phyloP scores from a whole-genome alignment of 768 basidiomycete species.

The Pseudohyphozyma bogoriensis region DNA sequence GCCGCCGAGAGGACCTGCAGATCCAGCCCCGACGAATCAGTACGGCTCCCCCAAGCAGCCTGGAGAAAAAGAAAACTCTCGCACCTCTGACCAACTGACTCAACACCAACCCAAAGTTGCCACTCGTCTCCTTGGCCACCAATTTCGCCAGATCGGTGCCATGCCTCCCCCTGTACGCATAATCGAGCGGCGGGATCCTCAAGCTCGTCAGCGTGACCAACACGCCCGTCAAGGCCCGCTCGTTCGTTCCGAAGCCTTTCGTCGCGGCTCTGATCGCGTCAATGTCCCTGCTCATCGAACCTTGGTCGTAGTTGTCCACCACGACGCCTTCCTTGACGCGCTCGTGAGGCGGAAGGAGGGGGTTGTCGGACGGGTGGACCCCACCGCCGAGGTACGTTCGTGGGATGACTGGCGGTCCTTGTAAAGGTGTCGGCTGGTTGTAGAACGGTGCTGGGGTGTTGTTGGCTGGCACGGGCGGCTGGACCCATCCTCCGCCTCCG shows the following conservation, averaged over 20 bases:
- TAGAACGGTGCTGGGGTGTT: too few relatives aligned
- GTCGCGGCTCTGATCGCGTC: conserved; percentile 30
- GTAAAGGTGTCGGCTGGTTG: too few relatives aligned
- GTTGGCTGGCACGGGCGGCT: too few relatives aligned
- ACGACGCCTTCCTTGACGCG: neutral
- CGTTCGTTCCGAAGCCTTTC: conserved; percentile 1
- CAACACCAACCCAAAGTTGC: conserved; percentile 5
- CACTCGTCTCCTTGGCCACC: conserved; percentile 15
- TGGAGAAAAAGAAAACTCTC: neutral
- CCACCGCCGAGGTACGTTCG: neutral
- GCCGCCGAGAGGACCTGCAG: conserved; percentile 35
- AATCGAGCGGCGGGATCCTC: neutral
- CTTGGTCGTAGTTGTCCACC: neutral
- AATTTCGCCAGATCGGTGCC: conserved; percentile 35
- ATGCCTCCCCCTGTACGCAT: conserved; percentile 34
- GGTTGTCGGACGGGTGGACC: conserved; percentile 1
- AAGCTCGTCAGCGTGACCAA: neutral
- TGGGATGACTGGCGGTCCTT: too few relatives aligned
- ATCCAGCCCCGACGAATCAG: too few relatives aligned
- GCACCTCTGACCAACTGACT: neutral
- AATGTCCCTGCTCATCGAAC: conserved; percentile 33
- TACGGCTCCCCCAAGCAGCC: neutral
- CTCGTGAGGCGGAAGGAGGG: neutral
- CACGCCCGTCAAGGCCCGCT: neutral
- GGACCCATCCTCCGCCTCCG: too few relatives aligned